Evolutionary conservation across 225 moss, liverwort and hornwort genomes (phyloP).

Genomic region (Thuidium tamariscinum): DNA sequence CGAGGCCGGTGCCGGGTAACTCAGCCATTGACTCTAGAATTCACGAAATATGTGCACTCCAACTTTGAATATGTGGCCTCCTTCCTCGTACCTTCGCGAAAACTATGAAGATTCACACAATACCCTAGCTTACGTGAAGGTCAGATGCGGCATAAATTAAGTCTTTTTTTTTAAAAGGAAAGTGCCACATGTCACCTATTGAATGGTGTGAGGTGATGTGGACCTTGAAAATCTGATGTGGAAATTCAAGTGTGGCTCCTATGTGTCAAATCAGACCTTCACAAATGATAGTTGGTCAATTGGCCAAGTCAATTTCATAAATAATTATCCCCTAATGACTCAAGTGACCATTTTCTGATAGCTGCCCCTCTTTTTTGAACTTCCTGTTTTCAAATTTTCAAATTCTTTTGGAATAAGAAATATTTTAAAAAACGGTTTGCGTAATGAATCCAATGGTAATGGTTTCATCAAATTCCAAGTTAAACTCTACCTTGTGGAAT

Average conservation of each 20-base stretch:
- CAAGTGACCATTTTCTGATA: too few species aligned
- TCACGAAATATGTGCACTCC: not conserved
- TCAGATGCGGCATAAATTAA: not conserved
- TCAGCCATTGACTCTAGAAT: not conserved
- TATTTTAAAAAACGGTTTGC: too few species aligned
- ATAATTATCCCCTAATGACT: not conserved
- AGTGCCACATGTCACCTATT: not conserved
- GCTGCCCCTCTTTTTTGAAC: too few species aligned
- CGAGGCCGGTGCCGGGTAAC: not conserved
- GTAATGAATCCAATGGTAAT: too few species aligned
- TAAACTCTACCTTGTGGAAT: too few species aligned
- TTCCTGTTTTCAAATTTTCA: too few species aligned
- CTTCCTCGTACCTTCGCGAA: not conserved
- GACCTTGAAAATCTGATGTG: accelerated
- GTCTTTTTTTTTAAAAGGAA: not conserved
- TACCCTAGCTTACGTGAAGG: not conserved
- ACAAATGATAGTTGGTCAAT: accelerated
- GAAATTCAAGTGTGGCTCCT: not conserved
- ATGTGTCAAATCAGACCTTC: accelerated
- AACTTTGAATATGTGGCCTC: not conserved
- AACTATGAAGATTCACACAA: not conserved
- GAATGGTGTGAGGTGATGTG: not conserved
- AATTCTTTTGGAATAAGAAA: too few species aligned
- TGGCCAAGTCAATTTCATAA: accelerated
- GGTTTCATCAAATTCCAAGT: too few species aligned